Conservation (phyloP, 352 stramenopile species). For the Globisporangium okanoganense region DNA sequence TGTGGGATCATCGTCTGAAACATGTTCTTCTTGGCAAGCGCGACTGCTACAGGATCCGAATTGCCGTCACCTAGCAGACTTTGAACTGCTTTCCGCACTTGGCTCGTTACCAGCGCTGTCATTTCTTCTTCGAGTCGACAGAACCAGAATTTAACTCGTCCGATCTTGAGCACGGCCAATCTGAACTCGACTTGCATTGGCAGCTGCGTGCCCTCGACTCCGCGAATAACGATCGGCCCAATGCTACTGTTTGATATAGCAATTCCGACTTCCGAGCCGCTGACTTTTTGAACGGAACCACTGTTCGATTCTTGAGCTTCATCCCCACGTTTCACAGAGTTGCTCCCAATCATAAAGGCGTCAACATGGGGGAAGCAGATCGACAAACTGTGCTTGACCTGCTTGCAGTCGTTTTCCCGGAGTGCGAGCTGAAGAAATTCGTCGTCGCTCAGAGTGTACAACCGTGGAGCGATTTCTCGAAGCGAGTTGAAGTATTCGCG, state of each 20-base stretch:
- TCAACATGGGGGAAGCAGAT: constrained; percentile 38
- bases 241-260: not conserved
- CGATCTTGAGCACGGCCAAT: constrained; percentile 58
- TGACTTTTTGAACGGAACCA: not conserved
- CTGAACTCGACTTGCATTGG: constrained; percentile 17
- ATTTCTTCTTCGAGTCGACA: constrained; percentile 60
- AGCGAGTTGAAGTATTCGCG: constrained; percentile 33
- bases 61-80: constrained; percentile 13
- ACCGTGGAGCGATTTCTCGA: constrained; percentile 31
- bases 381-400: constrained; percentile 23
- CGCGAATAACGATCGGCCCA: constrained; percentile 8
- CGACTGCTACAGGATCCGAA: not conserved
- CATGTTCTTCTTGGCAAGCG: not conserved
- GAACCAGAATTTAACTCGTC: constrained; percentile 63
- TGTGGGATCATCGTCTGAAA: constrained; percentile 14
- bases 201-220: constrained; percentile 1
- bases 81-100: constrained; percentile 30
- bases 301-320: not conserved
- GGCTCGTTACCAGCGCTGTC: constrained; percentile 29
- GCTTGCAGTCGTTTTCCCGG: constrained; percentile 32
- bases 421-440: constrained; percentile 38
- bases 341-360: constrained; percentile 24
- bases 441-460: constrained; percentile 37
- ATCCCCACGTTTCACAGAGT: not conserved
- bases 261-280: not conserved